These are phyloP conservation scores for Lactarius akahatsu DNA, from an alignment of 768 basidiomycete species.

Conservation along the genomic window DNA sequence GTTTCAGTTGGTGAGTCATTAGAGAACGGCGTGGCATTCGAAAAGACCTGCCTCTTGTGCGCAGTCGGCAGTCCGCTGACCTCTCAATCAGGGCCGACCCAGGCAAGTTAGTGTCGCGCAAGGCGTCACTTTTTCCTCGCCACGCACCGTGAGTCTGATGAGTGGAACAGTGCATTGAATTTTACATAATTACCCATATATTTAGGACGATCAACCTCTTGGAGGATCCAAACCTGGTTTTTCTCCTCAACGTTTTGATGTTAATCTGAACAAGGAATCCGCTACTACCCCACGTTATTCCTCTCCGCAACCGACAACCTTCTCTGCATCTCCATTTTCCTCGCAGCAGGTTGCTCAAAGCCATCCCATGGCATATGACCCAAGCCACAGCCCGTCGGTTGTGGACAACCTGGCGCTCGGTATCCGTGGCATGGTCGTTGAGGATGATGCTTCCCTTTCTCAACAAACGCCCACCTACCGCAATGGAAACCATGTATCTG, in stretches of 20 bases:
- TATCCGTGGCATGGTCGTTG: slow-evolving; percentile 61
- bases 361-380: slow-evolving; percentile 38
- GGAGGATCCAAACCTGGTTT: slow-evolving; percentile 45
- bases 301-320: slow-evolving; percentile 42
- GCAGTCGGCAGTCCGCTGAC: slow-evolving; percentile 12
- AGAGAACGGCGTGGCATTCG: not conserved
- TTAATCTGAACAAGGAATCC: slow-evolving; percentile 43
- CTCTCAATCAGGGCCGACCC: slow-evolving; percentile 20
- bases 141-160: slow-evolving; percentile 26
- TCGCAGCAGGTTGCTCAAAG: slow-evolving; percentile 32
- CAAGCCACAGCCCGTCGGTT: slow-evolving; percentile 40
- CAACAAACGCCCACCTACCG: slow-evolving; percentile 39
- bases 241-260: slow-evolving; percentile 57
- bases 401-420: slow-evolving; percentile 54
- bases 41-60: slow-evolving; percentile 12
- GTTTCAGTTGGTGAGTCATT: slow-evolving; percentile 45
- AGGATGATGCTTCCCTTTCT: slow-evolving; percentile 47
- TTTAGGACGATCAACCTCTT: slow-evolving; percentile 29
- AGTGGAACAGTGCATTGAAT: not conserved
- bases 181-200: slow-evolving; percentile 31
- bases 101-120: slow-evolving; percentile 28
- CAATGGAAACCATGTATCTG: slow-evolving; percentile 36
- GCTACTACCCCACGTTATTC: slow-evolving; percentile 44
- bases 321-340: slow-evolving; percentile 38
- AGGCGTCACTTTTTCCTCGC: slow-evolving; percentile 23